Evolutionary conservation across 2,329 filamentous ascomycete species (phyloP), one percentile per base, ranked within the genome.

Genomic region (Zarea fungicola): DNA sequence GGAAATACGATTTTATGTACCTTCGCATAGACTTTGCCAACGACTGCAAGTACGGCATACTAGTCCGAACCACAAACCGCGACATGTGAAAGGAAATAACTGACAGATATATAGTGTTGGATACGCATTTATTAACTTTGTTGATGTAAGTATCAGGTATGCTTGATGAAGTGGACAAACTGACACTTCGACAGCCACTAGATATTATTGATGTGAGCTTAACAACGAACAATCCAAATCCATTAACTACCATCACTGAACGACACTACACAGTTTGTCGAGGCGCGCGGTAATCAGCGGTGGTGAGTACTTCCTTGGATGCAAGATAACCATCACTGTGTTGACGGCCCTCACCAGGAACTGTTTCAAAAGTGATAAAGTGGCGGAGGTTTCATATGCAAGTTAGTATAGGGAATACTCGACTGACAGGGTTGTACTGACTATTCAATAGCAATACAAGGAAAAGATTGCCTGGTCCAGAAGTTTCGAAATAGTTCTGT

Each of bases 401-500:
- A 96, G 87, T 90, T 67, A 71, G 85, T 75, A 7, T 14, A 16
- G 11, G n/a, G 5, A 0, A 2, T 2, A 16, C 28, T 9, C 7
- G 5, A 3, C 3, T 3, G 3, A 6, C 1, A 5, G 4, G 7
- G 1, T 11, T 35, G 51, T 59, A 18, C 60, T 71, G 48, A 71
- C 43, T 45, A 49, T 9, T 11, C 18, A 42, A 35, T 50, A 90
- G 87, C 91, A 11, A 92, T 96, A 52, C 93, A 99, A 71, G 93
- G 93, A 39, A 85, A 86, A 54, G 90, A 96, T 61, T 92, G 89
- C 55, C 76, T 97, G 0, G 81, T 96, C 6, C 87, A 95, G 65
- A 96, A 97, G 63, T 99, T 99, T 62, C 84, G 93, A 29, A 99
- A 99, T 71, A 96, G 89, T 32, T 92, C 89, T 0, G 90, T 99